These are phyloP conservation scores for Saccharomycopsis microspora DNA, from an alignment of 805 yeast species.

Conservation along the genomic window DNA sequence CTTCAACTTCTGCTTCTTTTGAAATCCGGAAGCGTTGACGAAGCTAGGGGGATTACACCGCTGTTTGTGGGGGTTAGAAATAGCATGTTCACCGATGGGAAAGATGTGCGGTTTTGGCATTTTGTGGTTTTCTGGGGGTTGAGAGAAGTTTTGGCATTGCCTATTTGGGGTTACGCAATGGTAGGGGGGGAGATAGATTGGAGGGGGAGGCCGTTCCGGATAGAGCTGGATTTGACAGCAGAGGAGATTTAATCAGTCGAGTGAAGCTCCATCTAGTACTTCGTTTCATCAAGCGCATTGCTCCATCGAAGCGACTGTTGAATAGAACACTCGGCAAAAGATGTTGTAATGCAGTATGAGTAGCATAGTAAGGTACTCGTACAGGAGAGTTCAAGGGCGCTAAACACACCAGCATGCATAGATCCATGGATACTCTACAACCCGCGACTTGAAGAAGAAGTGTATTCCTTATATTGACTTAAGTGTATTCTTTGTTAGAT, in stretches of 20 bases:
- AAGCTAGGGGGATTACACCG: conserved; percentile 1
- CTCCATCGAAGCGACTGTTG: too few species aligned
- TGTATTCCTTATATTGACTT: too few species aligned
- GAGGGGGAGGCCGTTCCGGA: conserved; percentile 68
- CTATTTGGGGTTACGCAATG: conserved; percentile 78
- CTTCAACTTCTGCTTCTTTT: conserved; percentile 40
- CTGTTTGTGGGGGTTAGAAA: neutral
- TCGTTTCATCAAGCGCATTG: too few species aligned
- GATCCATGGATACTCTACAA: too few species aligned
- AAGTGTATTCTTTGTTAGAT: too few species aligned
- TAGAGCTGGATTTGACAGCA: conserved; percentile 65
- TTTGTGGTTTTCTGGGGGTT: conserved; percentile 38
- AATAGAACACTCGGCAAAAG: too few species aligned
- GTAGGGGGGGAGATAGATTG: conserved; percentile 65
- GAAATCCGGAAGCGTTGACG: conserved; percentile 19
- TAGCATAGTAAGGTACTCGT: too few species aligned
- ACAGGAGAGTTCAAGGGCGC: too few species aligned
- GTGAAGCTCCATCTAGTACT: neutral
- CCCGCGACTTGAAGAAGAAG: too few species aligned
- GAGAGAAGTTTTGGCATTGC: conserved; percentile 67
- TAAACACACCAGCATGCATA: too few species aligned
- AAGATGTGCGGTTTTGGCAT: conserved; percentile 7
- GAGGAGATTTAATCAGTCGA: conserved; percentile 31
- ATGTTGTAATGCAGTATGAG: too few species aligned
- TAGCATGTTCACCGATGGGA: conserved; percentile 12